Base-by-base conservation (phyloP, 805 yeast genomes). In the Ogataea siamensis region DNA sequence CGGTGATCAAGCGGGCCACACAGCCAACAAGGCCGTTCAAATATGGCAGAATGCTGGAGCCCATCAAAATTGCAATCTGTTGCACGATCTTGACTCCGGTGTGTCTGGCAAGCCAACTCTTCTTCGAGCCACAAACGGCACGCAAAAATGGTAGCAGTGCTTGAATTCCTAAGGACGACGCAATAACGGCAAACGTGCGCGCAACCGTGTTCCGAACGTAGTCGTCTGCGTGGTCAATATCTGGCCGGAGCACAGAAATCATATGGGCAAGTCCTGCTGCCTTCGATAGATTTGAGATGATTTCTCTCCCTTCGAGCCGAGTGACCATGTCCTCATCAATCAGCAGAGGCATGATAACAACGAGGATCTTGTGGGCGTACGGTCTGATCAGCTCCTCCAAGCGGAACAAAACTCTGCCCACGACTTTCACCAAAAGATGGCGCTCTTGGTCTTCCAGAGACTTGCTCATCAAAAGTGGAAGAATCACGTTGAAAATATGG, bases 251-350 rank as follows among this genome's bases (percentile, higher is more conserved):
- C 0, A 80, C 74, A 1, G 87, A 69, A n/a, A 93, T 76, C 76
- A 88, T 81, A 21, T 78, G 79, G 0, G 88, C 74, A 22, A 89
- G 62, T 0, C 98, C 98, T 2, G 86, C 89, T 1, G 93, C 86
- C 45, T 78, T 83, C 3, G 95, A 67, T 14, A 91, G 63, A 43
- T 76, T 81, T 0, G 89, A 71, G 12, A 88, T 74, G 19, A 87
- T 76, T 44, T 87, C 95, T 32, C 85, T 69, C 2, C 95, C 93
- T 55, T 86, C 93, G 4, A 75, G 59, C 46, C 95, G 70, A 2
- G 89, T 72, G n/a, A 78, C 70, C 37, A 73, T 66, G 57, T 87
- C 91, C 49, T 84, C 88, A 53, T 88, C 96, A 6, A 85, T 74
- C 24, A 89, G 64, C 39, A 87, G 60, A 0, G 97, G 97, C 37